phyloP scores from a whole-genome alignment of 1,284 basidiomycete genomes.

The Pterulicium gracile region DNA sequence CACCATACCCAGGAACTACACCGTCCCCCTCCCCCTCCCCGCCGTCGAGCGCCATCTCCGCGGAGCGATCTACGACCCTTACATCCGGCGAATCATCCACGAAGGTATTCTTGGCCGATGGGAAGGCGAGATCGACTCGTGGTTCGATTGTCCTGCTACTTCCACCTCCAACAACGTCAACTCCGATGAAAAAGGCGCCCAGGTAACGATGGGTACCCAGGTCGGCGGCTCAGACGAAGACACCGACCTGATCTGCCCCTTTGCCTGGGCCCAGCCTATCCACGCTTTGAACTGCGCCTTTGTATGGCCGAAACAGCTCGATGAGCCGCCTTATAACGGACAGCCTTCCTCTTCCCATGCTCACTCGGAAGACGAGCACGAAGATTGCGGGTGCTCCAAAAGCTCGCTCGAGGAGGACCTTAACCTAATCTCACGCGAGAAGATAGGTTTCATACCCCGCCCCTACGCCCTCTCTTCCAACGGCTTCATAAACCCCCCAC shows the following conservation, averaged over 20 bases:
- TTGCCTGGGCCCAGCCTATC: slow-evolving; percentile 59
- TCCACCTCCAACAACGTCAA: slow-evolving; percentile 11
- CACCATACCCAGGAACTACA: slow-evolving; percentile 66
- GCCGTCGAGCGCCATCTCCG: slow-evolving; percentile 67
- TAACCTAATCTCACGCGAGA: slow-evolving; percentile 6
- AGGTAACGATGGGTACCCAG: slow-evolving; percentile 7
- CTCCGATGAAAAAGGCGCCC: neutral
- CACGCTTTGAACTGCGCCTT: slow-evolving; percentile 73
- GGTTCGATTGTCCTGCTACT: slow-evolving; percentile 55
- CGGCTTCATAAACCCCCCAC: slow-evolving; percentile 1
- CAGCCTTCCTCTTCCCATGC: slow-evolving; percentile 4
- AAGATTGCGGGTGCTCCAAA: slow-evolving; percentile 5
- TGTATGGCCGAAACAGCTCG: slow-evolving; percentile 65
- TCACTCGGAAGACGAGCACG: slow-evolving; percentile 9
- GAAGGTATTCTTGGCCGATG: slow-evolving; percentile 70
- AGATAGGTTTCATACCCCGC: slow-evolving; percentile 7
- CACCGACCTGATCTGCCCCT: slow-evolving; percentile 65
- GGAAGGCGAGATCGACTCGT: slow-evolving; percentile 42
- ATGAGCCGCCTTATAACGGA: slow-evolving; percentile 28
- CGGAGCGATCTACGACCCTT: slow-evolving; percentile 81
- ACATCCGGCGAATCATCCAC: slow-evolving; percentile 76
- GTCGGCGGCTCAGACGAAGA: slow-evolving; percentile 30
- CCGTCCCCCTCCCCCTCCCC: slow-evolving; percentile 48
- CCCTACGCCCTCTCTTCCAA: slow-evolving; percentile 3
- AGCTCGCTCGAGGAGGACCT: slow-evolving; percentile 10